Evolutionary conservation across 768 basidiomycete species (phyloP).

Genomic region (Serendipita indica): DNA sequence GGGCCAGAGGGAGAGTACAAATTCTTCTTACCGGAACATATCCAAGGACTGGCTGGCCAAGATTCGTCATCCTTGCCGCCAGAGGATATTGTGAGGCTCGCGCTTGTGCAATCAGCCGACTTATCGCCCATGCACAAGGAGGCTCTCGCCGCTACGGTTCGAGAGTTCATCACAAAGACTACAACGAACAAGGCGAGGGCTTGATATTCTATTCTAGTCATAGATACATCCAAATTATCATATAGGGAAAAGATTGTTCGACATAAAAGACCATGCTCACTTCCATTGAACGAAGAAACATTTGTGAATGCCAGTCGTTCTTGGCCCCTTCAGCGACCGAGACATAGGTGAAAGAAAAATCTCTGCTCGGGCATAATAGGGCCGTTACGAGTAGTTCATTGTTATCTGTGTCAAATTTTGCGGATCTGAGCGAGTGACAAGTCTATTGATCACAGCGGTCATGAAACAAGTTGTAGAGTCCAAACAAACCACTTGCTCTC

Average conservation of each 20-base stretch:
- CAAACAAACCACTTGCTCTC: slow-evolving; percentile 2
- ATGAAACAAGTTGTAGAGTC: too few species aligned
- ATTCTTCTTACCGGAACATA: neutral
- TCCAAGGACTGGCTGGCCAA: neutral
- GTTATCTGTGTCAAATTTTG: too few species aligned
- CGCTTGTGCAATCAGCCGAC: neutral
- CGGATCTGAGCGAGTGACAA: neutral
- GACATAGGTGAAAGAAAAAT: neutral
- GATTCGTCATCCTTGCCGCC: neutral
- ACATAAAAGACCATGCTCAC: neutral
- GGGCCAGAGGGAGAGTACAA: neutral
- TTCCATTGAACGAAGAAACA: neutral
- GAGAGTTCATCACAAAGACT: neutral
- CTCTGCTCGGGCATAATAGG: slow-evolving; percentile 3
- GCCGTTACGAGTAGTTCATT: too few species aligned
- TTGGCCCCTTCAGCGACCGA: slow-evolving; percentile 1
- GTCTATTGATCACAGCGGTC: too few species aligned
- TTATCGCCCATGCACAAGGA: neutral
- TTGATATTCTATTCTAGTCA: neutral
- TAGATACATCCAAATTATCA: neutral
- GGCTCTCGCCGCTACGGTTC: neutral
- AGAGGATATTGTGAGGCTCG: neutral
- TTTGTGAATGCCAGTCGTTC: neutral
- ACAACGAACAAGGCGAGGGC: too few species aligned
- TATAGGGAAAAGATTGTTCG: neutral